Evolutionary conservation across 2,329 filamentous ascomycete species (phyloP), one percentile per base, ranked within the genome.

Genomic region (Achaetomium macrosporum): DNA sequence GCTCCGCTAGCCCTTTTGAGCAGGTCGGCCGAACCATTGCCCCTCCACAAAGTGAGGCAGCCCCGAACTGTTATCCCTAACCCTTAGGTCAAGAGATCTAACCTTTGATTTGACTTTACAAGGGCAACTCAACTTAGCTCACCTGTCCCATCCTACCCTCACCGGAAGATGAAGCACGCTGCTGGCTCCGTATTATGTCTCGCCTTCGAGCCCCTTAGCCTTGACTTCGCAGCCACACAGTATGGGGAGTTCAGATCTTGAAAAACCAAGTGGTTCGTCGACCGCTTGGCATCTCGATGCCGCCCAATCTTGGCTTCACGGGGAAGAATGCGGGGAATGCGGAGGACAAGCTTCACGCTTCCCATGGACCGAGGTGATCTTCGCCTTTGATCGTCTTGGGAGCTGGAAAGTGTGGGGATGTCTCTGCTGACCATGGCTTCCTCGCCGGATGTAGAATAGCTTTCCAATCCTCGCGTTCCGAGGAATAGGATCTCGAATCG

Each of bases 1-100:
- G 25, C 16, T 16, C 50, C 17, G 19, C 56, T 58, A 54, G 47
- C 53, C 48, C 36, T 7, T 52, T 56, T 16, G 13, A 56, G 54
- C 16, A 58, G 42, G 45, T 58, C 40, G 51, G n/a, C 56, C 56
- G 56, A 50, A 19, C 30, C 17, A 25, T 10, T 13, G 19, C 41
- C 25, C 13, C 41, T 25, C 30, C 33, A 29, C 29, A 13, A 25
- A 33, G 17, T 30, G 29, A 42, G 42, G n/a, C 30, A 17, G 17
- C 29, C 12, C 16, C 11, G 15, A 5, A 10, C 15, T 35, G 30
- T 20, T 10, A 41, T 42, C 50, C 50, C 50, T 51, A 51, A 46
- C 42, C 50, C 50, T 25, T 7, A 25, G 4, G 25, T 25, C 25
- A 25, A 25, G 25, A 25, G 25, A 25, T 25, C 25, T 7, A 7